Base-by-base conservation (phyloP, 2,329 filamentous ascomycete genomes). In the Knoxdaviesia proteae region DNA sequence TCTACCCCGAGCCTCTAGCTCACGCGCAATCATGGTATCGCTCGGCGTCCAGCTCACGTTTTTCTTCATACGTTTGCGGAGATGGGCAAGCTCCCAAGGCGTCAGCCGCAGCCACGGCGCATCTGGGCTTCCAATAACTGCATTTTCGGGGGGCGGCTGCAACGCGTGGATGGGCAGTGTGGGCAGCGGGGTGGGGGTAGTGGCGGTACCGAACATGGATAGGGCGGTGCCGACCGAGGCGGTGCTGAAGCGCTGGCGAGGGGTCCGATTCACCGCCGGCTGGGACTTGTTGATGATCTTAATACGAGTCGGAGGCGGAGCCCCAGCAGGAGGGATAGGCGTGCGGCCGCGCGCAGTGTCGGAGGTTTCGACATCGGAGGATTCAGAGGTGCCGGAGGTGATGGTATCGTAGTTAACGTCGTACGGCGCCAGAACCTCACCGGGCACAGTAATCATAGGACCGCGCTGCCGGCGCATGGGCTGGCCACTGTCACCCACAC, bases 1-100 rank as follows among this genome's bases (percentile, higher is more conserved):
- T 38, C 83, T 75, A 1, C 77, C 77, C 11, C 84, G 67, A 20
- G 66, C 65, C 54, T 80, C 80, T 1, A 90, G 69, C 57, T 88
- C 82, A 32, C 82, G 68, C 10, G 80, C 73, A 48, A 88, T 82
- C 83, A 90, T 90, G 0, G 83, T 87, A 51, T 84, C 80, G 48
- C 80, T 87, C 0, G 83, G 83, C 3, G 74, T 77, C 83, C 83
- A 90, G 5, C 82, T 77, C 0, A 82, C 80, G 53, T 90, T 90
- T 66, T 90, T 90, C 69, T 90, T 90, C 83, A 90, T 90, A 11
- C 80, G 70, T 60, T 90, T 90, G 46, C 83, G 67, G 6, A 90
- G 65, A 48, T 75, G 70, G 1, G 74, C 75, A 39, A 80, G 62
- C 53, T 80, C 76, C 47, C 71, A 78, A 10, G 67, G 62, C 6